Conservation (phyloP, 169 alveolate genomes). For the Cryptosporidium ryanae region DNA sequence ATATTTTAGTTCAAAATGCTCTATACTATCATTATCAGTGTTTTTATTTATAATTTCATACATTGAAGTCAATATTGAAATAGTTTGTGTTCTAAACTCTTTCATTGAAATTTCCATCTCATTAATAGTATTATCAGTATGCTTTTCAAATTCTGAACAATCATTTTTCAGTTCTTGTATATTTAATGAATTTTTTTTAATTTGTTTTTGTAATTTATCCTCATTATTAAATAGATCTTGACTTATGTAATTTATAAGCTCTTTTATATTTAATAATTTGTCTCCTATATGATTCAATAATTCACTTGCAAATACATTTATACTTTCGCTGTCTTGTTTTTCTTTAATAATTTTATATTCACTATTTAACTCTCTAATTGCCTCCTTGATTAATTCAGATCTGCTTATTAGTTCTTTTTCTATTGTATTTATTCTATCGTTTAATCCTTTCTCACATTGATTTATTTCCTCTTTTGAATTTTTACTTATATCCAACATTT, state of each 20-base stretch:
- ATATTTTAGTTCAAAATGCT: constrained; percentile 18
- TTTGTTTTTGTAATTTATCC: constrained; percentile 38
- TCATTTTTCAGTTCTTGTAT: constrained; percentile 22
- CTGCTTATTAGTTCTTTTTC: constrained; percentile 55
- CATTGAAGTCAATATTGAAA: constrained; percentile 19
- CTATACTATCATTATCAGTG: not conserved
- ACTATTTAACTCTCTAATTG: constrained; percentile 46
- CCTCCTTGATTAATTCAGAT: constrained; percentile 44
- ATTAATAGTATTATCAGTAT: constrained; percentile 45
- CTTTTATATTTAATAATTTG: constrained; percentile 34
- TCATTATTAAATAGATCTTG: constrained; percentile 58
- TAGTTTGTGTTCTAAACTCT: constrained; percentile 48
- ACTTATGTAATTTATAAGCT: constrained; percentile 27
- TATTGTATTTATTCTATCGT: constrained; percentile 10
- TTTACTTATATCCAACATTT: not conserved
- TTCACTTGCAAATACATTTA: constrained; percentile 11
- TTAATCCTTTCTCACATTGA: constrained; percentile 4
- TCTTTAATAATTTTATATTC: constrained; percentile 10
- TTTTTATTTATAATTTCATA: constrained; percentile 31
- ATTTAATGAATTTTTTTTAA: constrained; percentile 16
- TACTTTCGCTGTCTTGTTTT: constrained; percentile 18
- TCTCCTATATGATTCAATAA: constrained; percentile 9
- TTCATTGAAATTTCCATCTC: constrained; percentile 48
- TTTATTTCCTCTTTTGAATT: not conserved
- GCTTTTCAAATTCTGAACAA: constrained; percentile 49